Evolutionary conservation across 1,139 yeast species (phyloP), one percentile per base, ranked within the genome.

Genomic region (Protomyces gravidus): DNA sequence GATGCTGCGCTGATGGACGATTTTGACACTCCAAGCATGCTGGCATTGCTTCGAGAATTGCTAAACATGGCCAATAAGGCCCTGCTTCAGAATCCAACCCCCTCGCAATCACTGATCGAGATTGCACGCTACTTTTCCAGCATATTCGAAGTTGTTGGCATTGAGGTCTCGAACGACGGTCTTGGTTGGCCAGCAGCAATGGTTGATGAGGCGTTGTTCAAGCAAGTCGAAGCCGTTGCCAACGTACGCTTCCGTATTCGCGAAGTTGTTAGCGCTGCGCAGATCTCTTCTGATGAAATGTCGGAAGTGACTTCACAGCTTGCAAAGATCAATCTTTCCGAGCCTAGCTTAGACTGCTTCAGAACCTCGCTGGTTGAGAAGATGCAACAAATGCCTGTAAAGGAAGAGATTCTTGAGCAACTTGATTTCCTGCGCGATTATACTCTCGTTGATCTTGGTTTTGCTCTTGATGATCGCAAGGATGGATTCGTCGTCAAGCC

Each of bases 381-480:
- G 3, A 15, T 27, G 9, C 13, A 40, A 17, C n/a, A 25, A 25
- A 23, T 26, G 17, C 48, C 45, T 25, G 45, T n/a, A 23, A 42
- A 33, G 13, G 28, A 19, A 30, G 82, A 79, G 56, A 78, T 89
- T 62, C 76, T 92, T 61, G 73, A 75, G 17, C 76, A 82, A 3
- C 78, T 85, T 59, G 92, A 85, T 68, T 70, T 70, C 13, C 69
- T 85, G 6, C 78, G 92, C 64, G 82, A 83, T 65, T 71, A 72
- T 15, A 94, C 86, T 50, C 75, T 92, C 66, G 75, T 89, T 61
- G 79, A 81, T 27, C 75, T 89, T 63, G 94, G 95, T 26, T 86
- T 92, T 32, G 83, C 94, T 0, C 76, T 92, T 56, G 97, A 92
- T 71, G 99, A 92, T 72, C 82, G 81, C 85, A 17, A 78, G 77